Percentiles rank a stretch among this genome's conserved stretches.
Evolutionary conservation across 2,329 filamentous ascomycete species (phyloP).

Genomic region (Calcarisporium arbuscula): DNA sequence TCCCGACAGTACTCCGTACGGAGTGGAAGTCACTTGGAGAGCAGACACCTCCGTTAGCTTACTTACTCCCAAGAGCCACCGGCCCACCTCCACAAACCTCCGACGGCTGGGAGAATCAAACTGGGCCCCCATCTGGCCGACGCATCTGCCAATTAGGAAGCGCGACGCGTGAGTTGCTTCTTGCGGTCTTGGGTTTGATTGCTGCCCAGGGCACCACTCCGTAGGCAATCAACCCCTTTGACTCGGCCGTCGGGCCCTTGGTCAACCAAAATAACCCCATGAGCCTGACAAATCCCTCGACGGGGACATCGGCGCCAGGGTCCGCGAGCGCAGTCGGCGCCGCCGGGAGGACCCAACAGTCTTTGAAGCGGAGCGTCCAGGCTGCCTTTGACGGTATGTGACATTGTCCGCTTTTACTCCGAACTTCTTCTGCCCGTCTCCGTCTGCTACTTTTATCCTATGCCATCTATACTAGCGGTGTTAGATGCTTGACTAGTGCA

Average conservation of each 20-base stretch:
- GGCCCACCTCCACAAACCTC: no score
- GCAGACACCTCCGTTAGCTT: no score
- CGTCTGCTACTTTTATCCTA: no score
- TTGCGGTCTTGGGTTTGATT: neutral
- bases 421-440: constrained; percentile 12
- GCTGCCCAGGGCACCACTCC: neutral
- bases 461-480: no score
- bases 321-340: constrained; percentile 37
- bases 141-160: neutral
- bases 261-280: constrained; percentile 22
- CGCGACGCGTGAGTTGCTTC: neutral
- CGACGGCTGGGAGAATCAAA: no score
- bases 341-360: constrained; percentile 26
- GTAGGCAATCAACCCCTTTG: no score
- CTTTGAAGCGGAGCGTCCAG: constrained; percentile 53
- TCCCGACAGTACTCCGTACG: no score
- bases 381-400: constrained; percentile 54
- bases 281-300: constrained; percentile 49
- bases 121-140: no score
- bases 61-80: no score
- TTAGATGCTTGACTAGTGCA: no score
- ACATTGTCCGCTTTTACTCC: constrained; percentile 9
- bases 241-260: no score
- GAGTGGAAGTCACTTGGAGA: no score
- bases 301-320: constrained; percentile 41